These are phyloP conservation scores for Trichoderma sp. DNA, from an alignment of 2,329 filamentous ascomycete genomes.

Conservation along the genomic window DNA sequence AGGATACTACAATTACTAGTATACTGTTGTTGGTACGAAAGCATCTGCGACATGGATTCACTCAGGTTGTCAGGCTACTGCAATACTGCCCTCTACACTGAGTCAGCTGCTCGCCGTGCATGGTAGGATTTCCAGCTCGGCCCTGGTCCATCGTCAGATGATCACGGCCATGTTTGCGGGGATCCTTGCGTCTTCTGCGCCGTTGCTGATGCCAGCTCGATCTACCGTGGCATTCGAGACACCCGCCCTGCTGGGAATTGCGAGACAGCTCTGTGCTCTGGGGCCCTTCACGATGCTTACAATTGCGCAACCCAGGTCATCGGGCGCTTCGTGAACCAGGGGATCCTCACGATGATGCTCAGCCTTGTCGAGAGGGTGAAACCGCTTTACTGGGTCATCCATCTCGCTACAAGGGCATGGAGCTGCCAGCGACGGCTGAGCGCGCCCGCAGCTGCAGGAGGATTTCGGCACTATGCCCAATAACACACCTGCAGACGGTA, in stretches of 20 bases:
- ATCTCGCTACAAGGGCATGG: not conserved
- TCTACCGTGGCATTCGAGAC: not conserved
- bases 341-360: not conserved
- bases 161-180: constrained; percentile 19
- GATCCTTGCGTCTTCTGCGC: constrained; percentile 15
- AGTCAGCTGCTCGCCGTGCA: constrained; percentile 21
- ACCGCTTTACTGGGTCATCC: not conserved
- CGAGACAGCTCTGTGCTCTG: not conserved
- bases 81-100: constrained; percentile 6
- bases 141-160: constrained; percentile 22
- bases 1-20: too few relatives aligned
- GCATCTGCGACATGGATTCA: constrained; percentile 10
- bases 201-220: constrained; percentile 5
- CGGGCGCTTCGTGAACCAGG: not conserved
- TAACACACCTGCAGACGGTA: not conserved
- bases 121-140: constrained; percentile 18
- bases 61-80: not conserved
- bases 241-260: constrained; percentile 10
- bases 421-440: not conserved
- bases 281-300: not conserved
- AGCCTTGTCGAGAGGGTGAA: constrained; percentile 10
- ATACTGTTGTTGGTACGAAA: not conserved
- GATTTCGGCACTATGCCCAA: not conserved
- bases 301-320: not conserved
- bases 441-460: constrained; percentile 17